Percentiles rank a stretch among this genome's conserved stretches.
Evolutionary conservation across 1,284 basidiomycete species (phyloP).

Genomic region (Ceratorhiza oryzae-sativae): DNA sequence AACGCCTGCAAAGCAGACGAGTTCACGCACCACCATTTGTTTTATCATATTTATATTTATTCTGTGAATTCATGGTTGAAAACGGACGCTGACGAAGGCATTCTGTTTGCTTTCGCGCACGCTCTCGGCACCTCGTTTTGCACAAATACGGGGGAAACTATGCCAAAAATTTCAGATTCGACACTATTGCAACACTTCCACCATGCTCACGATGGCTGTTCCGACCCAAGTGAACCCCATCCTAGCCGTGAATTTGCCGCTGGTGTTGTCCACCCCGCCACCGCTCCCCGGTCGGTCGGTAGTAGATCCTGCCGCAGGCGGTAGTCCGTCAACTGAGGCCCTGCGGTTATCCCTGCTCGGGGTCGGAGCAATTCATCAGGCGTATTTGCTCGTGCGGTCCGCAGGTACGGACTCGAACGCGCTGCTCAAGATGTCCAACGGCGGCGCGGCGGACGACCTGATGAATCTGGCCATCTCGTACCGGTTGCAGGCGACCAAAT

Average conservation of each 20-base stretch:
- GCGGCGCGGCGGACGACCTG: conserved; percentile 49
- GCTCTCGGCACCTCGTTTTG: conserved; percentile 21
- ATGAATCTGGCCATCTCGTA: conserved; percentile 48
- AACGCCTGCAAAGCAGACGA: too few relatives aligned
- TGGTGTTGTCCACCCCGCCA: conserved; percentile 52
- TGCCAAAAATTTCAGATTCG: conserved; percentile 43
- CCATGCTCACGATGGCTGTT: conserved; percentile 55
- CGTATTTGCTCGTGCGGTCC: conserved; percentile 50
- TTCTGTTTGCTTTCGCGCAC: conserved; percentile 36
- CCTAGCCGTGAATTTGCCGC: conserved; percentile 54
- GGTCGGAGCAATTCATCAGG: conserved; percentile 54
- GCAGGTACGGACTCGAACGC: background rate
- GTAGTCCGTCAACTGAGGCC: conserved; percentile 51
- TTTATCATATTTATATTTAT: conserved; percentile 39
- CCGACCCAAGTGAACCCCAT: conserved; percentile 54
- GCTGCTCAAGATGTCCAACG: conserved; percentile 43
- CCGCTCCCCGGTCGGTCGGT: conserved; percentile 5
- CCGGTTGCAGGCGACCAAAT: conserved; percentile 48
- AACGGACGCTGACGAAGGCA: conserved; percentile 38
- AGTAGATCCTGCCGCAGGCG: conserved; percentile 44
- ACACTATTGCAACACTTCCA: conserved; percentile 45
- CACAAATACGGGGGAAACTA: conserved; percentile 32
- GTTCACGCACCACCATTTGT: conserved; percentile 33
- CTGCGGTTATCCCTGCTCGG: conserved; percentile 52
- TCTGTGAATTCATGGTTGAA: conserved; percentile 41